Evolutionary conservation across 2,329 filamentous ascomycete genomes (phyloP).

Genomic region (Epicoccum sorghinum): DNA sequence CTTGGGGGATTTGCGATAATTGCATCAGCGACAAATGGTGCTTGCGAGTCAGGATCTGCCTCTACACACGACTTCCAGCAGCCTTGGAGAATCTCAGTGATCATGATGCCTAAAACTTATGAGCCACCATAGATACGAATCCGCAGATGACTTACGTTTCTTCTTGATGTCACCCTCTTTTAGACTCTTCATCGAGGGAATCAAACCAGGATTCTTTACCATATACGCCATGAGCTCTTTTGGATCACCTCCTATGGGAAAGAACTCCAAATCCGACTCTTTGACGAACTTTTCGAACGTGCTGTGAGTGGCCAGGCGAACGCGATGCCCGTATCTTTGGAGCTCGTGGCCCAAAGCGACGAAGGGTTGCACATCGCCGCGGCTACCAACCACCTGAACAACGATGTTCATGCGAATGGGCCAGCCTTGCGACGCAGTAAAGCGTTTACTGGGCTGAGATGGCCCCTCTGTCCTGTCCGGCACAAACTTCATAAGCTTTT

Average conservation of each 20-base stretch:
- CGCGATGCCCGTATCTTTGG: constrained; percentile 34
- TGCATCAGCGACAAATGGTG: constrained; percentile 79
- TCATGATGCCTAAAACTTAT: constrained; percentile 11
- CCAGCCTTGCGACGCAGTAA: background rate
- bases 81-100: constrained; percentile 35
- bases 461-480: constrained; percentile 12
- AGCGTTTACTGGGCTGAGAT: constrained; percentile 2
- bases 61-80: constrained; percentile 46
- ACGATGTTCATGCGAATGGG: constrained; percentile 55
- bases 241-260: constrained; percentile 39
- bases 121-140: no score
- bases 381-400: constrained; percentile 61
- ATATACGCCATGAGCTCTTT: constrained; percentile 56
- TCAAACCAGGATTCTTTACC: constrained; percentile 55
- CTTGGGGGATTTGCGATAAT: constrained; percentile 80
- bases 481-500: constrained; percentile 27
- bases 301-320: constrained; percentile 33
- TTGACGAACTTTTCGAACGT: constrained; percentile 20
- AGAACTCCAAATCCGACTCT: constrained; percentile 44
- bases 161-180: constrained; percentile 41
- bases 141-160: constrained; percentile 20
- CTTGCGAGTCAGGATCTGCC: constrained; percentile 38
- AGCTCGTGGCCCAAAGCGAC: constrained; percentile 61
- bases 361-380: constrained; percentile 65
- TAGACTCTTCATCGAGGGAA: constrained; percentile 35